These are phyloP conservation scores for Yarrowia sp. DNA, from an alignment of 805 yeast species.

Conservation along the genomic window DNA sequence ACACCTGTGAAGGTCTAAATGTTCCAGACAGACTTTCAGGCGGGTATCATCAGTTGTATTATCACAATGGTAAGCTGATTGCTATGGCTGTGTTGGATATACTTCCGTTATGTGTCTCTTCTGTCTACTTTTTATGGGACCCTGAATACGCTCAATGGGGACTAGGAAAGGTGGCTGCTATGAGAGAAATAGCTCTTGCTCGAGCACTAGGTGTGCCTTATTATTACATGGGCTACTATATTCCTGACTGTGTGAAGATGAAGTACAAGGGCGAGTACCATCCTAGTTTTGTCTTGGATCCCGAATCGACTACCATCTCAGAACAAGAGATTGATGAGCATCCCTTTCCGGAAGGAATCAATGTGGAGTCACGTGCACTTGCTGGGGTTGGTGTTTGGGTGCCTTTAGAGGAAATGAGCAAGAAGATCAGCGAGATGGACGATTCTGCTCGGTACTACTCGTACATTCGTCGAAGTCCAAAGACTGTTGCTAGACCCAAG, in stretches of 20 bases:
- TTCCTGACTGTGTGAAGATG: slow-evolving; percentile 84
- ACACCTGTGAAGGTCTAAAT: slow-evolving; percentile 1
- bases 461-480: slow-evolving; percentile 4
- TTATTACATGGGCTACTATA: slow-evolving; percentile 82
- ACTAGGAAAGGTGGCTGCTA: slow-evolving; percentile 78
- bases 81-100: slow-evolving; percentile 82
- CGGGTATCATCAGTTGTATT: slow-evolving; percentile 81
- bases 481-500: slow-evolving; percentile 6
- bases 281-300: slow-evolving; percentile 50
- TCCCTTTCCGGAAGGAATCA: slow-evolving; percentile 15
- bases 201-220: slow-evolving; percentile 57
- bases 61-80: slow-evolving; percentile 64
- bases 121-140: slow-evolving; percentile 89
- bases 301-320: slow-evolving; percentile 40
- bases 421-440: slow-evolving; percentile 8
- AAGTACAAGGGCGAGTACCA: slow-evolving; percentile 71
- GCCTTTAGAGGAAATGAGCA: slow-evolving; percentile 16
- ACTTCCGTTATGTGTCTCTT: slow-evolving; percentile 70
- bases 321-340: slow-evolving; percentile 4
- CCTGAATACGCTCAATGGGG: slow-evolving; percentile 74
- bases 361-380: slow-evolving; percentile 9
- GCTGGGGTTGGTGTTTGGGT: slow-evolving; percentile 34
- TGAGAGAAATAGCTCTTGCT: slow-evolving; percentile 69
- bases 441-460: slow-evolving; percentile 10
- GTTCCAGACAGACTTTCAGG: slow-evolving; percentile 52